Percentiles rank a stretch among this genome's conserved stretches.
These are phyloP conservation scores for Cystobasidium tubakii DNA, from an alignment of 768 basidiomycete species.

Conservation along the genomic window DNA sequence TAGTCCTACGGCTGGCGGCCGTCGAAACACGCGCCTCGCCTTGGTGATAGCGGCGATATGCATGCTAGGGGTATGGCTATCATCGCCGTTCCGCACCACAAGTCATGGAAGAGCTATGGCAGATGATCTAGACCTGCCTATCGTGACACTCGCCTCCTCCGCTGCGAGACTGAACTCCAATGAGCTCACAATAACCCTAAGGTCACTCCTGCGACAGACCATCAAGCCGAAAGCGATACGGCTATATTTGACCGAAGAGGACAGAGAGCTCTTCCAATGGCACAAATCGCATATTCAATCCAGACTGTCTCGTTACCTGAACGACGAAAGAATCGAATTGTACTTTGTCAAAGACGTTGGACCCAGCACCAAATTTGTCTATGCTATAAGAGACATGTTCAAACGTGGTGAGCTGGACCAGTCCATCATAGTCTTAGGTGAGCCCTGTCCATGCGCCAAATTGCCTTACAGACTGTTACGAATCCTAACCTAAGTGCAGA, in stretches of 20 bases:
- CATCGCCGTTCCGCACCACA: neutral
- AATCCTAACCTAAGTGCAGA: slow-evolving; percentile 23
- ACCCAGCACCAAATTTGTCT: slow-evolving; percentile 32
- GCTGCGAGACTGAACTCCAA: slow-evolving; percentile 1
- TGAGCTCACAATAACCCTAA: slow-evolving; percentile 8
- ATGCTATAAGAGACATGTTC: neutral
- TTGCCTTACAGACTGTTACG: no score
- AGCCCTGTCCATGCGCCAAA: neutral
- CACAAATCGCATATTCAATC: neutral
- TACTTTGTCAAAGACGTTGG: slow-evolving; percentile 28
- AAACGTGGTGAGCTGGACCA: neutral
- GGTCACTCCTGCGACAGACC: slow-evolving; percentile 2
- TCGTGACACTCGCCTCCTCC: slow-evolving; percentile 17
- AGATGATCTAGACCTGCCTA: neutral
- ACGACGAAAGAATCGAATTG: neutral
- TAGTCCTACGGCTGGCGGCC: neutral
- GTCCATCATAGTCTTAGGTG: slow-evolving; percentile 8
- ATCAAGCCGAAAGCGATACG: neutral
- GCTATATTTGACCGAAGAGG: neutral
- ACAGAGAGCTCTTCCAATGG: slow-evolving; percentile 6
- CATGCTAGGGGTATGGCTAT: neutral
- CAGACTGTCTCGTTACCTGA: neutral
- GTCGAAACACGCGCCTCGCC: neutral
- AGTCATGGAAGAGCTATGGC: neutral
- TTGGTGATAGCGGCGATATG: neutral